phyloP scores from a whole-genome alignment of 441 rosid genomes.

The Populus hybrid region DNA sequence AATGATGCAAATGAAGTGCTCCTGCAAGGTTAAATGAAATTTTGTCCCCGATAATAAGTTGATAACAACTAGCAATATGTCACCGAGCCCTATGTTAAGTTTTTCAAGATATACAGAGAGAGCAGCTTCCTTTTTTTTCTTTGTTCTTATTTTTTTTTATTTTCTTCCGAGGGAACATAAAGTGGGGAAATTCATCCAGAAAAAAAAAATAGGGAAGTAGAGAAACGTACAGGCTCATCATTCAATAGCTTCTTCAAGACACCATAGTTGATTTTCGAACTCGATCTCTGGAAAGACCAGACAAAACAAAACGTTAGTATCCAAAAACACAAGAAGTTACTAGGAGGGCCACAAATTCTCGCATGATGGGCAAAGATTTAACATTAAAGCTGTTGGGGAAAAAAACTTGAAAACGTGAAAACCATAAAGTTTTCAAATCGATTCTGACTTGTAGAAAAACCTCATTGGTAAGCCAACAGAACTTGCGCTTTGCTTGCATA shows the following conservation, averaged over 20 bases:
- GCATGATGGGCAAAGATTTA: too few relatives aligned
- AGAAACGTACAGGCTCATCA: not conserved
- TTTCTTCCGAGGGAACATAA: too few relatives aligned
- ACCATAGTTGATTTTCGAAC: conserved; percentile 4
- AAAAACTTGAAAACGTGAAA: too few relatives aligned
- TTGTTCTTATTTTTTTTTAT: too few relatives aligned
- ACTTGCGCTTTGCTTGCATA: too few relatives aligned
- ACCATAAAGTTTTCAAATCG: too few relatives aligned
- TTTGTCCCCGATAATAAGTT: not conserved
- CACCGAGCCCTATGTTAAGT: not conserved
- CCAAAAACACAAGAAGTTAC: too few relatives aligned
- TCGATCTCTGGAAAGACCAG: not conserved
- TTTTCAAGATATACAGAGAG: not conserved
- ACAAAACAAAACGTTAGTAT: not conserved
- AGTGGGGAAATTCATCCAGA: not conserved
- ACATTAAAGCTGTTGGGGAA: too few relatives aligned
- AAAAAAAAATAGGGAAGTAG: not conserved
- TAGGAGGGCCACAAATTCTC: too few relatives aligned
- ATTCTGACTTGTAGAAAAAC: too few relatives aligned
- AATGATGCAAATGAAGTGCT: not conserved
- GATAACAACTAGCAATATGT: not conserved
- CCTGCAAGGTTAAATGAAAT: not conserved
- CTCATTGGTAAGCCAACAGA: too few relatives aligned
- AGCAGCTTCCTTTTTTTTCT: not conserved
- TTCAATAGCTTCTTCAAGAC: not conserved